These are phyloP conservation scores for Aspergillus awamori DNA, from an alignment of 2,329 filamentous ascomycete genomes.

Conservation along the genomic window DNA sequence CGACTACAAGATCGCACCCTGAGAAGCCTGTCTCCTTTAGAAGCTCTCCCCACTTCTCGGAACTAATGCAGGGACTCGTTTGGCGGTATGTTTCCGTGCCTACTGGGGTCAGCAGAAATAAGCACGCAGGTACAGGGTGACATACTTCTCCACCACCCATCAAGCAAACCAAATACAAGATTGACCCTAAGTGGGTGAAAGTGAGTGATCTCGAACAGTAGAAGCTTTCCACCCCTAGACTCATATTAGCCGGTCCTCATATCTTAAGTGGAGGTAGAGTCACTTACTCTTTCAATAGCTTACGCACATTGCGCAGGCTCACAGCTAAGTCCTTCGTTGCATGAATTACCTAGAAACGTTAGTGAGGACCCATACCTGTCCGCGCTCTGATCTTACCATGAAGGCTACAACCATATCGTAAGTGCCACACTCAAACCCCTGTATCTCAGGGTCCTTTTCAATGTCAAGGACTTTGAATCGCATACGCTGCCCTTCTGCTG, in stretches of 20 bases:
- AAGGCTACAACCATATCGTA: conserved; percentile 25
- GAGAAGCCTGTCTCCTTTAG: conserved; percentile 20
- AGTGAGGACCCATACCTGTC: background rate
- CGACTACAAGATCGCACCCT: conserved; percentile 20
- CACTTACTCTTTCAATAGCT: conserved; percentile 16
- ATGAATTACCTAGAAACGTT: conserved; percentile 12
- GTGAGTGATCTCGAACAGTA: conserved; percentile 15
- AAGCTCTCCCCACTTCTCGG: conserved; percentile 12
- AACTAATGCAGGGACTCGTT: conserved; percentile 12
- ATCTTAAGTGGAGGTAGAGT: background rate
- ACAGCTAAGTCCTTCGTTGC: conserved; percentile 8
- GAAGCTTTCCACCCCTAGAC: conserved; percentile 16
- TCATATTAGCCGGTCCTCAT: background rate
- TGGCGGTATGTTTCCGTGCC: conserved; percentile 14
- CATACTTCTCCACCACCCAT: conserved; percentile 21
- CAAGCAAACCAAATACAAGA: conserved; percentile 17
- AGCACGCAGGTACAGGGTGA: background rate
- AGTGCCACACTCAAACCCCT: conserved; percentile 21
- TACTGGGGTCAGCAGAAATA: background rate
- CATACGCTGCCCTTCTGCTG: conserved; percentile 13
- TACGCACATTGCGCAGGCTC: conserved; percentile 16
- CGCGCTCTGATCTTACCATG: conserved; percentile 7
- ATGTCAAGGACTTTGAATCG: conserved; percentile 20
- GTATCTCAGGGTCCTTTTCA: conserved; percentile 19
- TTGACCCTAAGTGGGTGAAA: conserved; percentile 6